Percentiles rank a stretch among this genome's conserved stretches.
Conservation (phyloP, 352 stramenopile genomes). For the Phytophthora kernoviae region DNA sequence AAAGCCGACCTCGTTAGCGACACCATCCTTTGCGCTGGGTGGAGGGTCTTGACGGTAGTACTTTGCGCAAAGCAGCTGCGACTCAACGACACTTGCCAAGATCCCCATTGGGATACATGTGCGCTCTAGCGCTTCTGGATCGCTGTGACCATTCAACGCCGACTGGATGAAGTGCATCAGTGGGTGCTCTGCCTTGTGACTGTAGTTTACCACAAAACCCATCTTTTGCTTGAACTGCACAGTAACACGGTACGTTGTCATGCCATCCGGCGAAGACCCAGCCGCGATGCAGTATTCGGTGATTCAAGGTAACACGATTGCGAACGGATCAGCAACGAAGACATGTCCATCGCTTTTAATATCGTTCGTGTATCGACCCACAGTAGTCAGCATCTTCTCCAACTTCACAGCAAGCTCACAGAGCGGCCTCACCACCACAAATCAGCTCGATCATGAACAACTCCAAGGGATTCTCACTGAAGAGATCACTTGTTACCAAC, state of each 20-base stretch:
- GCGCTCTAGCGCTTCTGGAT: slow-evolving; percentile 81
- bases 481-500: slow-evolving; percentile 63
- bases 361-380: slow-evolving; percentile 78
- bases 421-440: slow-evolving; percentile 85
- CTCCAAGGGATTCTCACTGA: slow-evolving; percentile 85
- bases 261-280: slow-evolving; percentile 71
- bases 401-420: slow-evolving; percentile 85
- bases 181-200: slow-evolving; percentile 84
- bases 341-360: slow-evolving; percentile 77
- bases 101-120: slow-evolving; percentile 87
- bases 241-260: slow-evolving; percentile 78
- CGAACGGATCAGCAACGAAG: slow-evolving; percentile 84
- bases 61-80: slow-evolving; percentile 84
- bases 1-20: slow-evolving; percentile 41
- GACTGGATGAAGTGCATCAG: slow-evolving; percentile 89
- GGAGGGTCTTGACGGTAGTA: slow-evolving; percentile 76
- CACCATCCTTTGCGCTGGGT: slow-evolving; percentile 43
- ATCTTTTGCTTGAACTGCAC: slow-evolving; percentile 91
- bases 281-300: slow-evolving; percentile 77
- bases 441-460: slow-evolving; percentile 90
- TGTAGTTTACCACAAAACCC: slow-evolving; percentile 88
- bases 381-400: slow-evolving; percentile 67
- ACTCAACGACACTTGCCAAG: slow-evolving; percentile 80
- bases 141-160: slow-evolving; percentile 78
- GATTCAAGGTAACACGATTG: slow-evolving; percentile 80